Base-by-base conservation (phyloP, 768 basidiomycete genomes). In the Boletellus emodensis region DNA sequence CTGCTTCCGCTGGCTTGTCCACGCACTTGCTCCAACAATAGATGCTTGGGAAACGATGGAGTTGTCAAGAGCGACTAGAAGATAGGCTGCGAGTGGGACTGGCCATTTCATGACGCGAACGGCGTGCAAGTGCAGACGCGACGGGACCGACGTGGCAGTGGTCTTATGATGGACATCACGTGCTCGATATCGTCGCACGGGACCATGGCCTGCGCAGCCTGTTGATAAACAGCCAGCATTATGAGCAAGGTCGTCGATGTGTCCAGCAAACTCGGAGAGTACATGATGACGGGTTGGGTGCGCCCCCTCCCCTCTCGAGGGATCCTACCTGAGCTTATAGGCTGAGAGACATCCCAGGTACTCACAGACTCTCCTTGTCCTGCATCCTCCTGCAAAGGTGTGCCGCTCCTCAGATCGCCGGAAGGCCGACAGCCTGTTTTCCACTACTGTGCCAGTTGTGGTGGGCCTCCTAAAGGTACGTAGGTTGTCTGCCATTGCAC, bases 271-370 rank as follows among this genome's bases (percentile, higher is more conserved):
- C 75, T 90, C 14, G 85, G 85, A 5, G 78, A 84, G 55, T 84
- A 80, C 53, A 82, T 91, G 81, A 71, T 89, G 55, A 82, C 80
- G 65, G 88, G 88, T 57, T 89, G 87, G 87, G 87, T 87, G 51
- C 22, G 57, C 13, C 1, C 8, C 13, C 18, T 14, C 5, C 22
- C 17, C 7, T 37, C 41, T 4, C 17, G 14, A 14, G 20, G 35
- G 43, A 17, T 39, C 14, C 6, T 36, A 28, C 58, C 34, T 10
- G 8, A 32, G 17, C 46, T 63, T 6, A 64, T 33, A 6, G 17
- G 33, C 30, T 30, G 30, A 30, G 9, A 46, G 26, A 48, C 28
- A 40, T 38, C 26, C 17, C 51, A 86, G 82, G 74, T 84, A 24
- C 66, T 90, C 47, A 90, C 87, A 14, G 82, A 90, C 61, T 69